Evolutionary conservation across 495 filamentous ascomycete genomes (phyloP).

Genomic region (Opeltia flavorubescens): DNA sequence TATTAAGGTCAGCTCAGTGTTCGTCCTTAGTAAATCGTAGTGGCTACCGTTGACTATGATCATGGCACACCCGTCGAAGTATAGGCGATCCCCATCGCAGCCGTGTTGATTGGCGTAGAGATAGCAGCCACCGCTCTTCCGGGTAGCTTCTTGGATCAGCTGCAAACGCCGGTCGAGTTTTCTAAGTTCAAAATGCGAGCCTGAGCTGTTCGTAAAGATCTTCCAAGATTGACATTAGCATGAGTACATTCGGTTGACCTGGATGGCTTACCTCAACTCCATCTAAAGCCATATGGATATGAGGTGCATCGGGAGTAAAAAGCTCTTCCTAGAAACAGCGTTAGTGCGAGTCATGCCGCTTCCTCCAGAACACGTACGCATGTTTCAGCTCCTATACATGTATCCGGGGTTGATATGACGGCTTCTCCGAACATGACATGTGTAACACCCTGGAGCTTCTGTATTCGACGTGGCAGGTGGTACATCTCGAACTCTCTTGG

Average conservation of each 20-base stretch:
- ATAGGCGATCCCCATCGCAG: slow-evolving; percentile 55
- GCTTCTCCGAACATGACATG: slow-evolving; percentile 65
- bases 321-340: too few relatives aligned
- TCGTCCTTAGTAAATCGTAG: too few relatives aligned
- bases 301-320: slow-evolving; percentile 49
- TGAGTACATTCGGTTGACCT: background rate
- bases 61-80: slow-evolving; percentile 64
- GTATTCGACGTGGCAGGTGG: slow-evolving; percentile 52
- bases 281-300: slow-evolving; percentile 39
- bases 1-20: too few relatives aligned
- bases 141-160: slow-evolving; percentile 64
- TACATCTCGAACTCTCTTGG: slow-evolving; percentile 53
- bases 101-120: slow-evolving; percentile 63
- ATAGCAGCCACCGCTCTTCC: slow-evolving; percentile 62
- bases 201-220: slow-evolving; percentile 65
- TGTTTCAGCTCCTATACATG: slow-evolving; percentile 56
- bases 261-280: slow-evolving; percentile 56
- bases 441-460: slow-evolving; percentile 43
- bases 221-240: too few relatives aligned
- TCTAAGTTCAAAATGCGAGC: slow-evolving; percentile 55
- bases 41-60: slow-evolving; percentile 68
- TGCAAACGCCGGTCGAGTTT: slow-evolving; percentile 64
- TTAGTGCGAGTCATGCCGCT: too few relatives aligned
- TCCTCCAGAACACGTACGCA: too few relatives aligned
- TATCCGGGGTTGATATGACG: slow-evolving; percentile 59